Percentiles rank a stretch among this genome's conserved stretches.
These are phyloP conservation scores for Xylaria sp. DNA, from an alignment of 2,329 filamentous ascomycete species.

Conservation along the genomic window DNA sequence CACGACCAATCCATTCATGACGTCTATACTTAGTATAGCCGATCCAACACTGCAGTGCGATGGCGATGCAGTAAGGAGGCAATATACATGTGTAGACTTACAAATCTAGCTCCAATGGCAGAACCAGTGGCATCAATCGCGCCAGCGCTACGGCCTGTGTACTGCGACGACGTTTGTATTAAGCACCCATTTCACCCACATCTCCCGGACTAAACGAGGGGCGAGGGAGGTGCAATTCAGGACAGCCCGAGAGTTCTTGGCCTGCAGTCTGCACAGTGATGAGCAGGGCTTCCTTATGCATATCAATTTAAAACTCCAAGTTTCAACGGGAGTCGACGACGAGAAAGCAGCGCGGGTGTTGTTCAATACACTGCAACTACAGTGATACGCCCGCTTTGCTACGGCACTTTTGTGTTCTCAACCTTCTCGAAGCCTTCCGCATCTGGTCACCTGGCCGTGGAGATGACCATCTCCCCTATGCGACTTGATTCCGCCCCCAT, in stretches of 20 bases:
- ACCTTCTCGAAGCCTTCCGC: slow-evolving; percentile 50
- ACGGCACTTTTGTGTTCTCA: slow-evolving; percentile 42
- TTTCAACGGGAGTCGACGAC: slow-evolving; percentile 22
- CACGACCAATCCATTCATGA: slow-evolving; percentile 3
- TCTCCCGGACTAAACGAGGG: slow-evolving; percentile 19
- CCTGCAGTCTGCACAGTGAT: slow-evolving; percentile 37
- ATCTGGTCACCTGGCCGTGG: slow-evolving; percentile 44
- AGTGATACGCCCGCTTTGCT: slow-evolving; percentile 45
- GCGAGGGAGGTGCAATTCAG: slow-evolving; percentile 24
- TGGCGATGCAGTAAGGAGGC: slow-evolving; percentile 17
- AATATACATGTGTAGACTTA: slow-evolving; percentile 11
- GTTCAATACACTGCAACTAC: slow-evolving; percentile 36
- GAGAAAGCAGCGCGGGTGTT: neutral
- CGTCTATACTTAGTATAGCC: slow-evolving; percentile 23
- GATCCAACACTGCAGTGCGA: slow-evolving; percentile 21
- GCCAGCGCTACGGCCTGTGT: slow-evolving; percentile 20
- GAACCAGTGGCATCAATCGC: slow-evolving; percentile 24
- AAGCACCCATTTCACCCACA: slow-evolving; percentile 22
- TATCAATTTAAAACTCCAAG: slow-evolving; percentile 40
- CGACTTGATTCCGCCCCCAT: slow-evolving; percentile 35
- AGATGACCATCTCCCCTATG: slow-evolving; percentile 41
- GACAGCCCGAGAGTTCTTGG: slow-evolving; percentile 26
- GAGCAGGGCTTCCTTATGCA: slow-evolving; percentile 40
- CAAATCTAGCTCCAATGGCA: slow-evolving; percentile 10
- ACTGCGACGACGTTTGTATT: slow-evolving; percentile 1